Evolutionary conservation across 768 basidiomycete species (phyloP).

Genomic region (Daedalea quercina): DNA sequence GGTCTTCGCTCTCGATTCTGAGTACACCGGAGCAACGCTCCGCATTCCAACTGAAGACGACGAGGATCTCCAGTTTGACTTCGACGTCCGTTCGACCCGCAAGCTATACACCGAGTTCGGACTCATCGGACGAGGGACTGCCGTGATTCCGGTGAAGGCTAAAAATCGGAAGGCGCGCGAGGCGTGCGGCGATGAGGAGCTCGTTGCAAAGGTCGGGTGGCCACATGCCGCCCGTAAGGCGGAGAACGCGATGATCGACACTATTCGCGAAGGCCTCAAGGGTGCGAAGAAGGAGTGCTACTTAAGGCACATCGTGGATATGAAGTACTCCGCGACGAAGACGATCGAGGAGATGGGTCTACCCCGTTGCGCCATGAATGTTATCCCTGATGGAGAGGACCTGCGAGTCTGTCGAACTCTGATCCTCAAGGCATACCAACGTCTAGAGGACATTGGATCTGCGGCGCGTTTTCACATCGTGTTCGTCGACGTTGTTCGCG

Average conservation of each 20-base stretch:
- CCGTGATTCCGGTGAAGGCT: background rate
- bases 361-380: background rate
- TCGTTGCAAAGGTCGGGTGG: slow-evolving; percentile 6
- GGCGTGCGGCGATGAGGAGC: background rate
- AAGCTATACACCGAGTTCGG: background rate
- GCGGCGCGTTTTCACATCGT: background rate
- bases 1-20: background rate
- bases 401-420: background rate
- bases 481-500: slow-evolving; percentile 3
- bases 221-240: background rate
- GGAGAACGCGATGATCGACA: background rate
- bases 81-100: background rate
- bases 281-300: background rate
- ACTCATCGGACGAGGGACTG: slow-evolving; percentile 1
- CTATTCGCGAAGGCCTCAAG: background rate
- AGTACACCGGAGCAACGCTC: background rate
- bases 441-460: background rate
- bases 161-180: background rate
- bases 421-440: background rate
- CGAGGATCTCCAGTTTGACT: background rate
- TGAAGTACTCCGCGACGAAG: background rate
- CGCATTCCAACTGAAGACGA: too few species aligned
- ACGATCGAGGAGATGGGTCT: background rate
- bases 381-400: background rate
- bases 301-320: background rate